Base-by-base conservation (phyloP, 305 asterid species). In the Fraxinus ornus region DNA sequence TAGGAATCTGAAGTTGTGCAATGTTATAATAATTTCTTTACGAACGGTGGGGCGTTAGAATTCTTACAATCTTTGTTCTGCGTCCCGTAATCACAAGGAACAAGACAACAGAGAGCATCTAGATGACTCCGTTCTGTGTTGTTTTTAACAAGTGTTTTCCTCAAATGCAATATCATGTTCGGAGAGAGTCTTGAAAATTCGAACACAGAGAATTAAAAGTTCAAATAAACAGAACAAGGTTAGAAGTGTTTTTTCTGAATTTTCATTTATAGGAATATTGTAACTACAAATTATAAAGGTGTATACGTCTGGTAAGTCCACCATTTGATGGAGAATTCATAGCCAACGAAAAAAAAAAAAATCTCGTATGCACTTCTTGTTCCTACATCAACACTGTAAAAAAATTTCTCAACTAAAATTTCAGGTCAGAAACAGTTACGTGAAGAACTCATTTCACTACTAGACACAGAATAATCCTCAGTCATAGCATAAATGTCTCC, bases 381-480 rank as follows among this genome's bases (percentile, higher is more conserved):
- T 55, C 26, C 66, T 5, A 55, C 24, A 55, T 55, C 9, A 55
- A n/a, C 66, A 5, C 10, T 2, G 66, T 55, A 55, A 55, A 55
- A 55, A 55, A 5, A 60, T 7, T 21, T 60, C 30, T 60, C 30
- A 21, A 7, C 70, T 60, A 60, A 60, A 21, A 60, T 60, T 22
- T 60, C 70, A 60, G 30, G 70, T 60, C 70, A 60, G 70, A 21
- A 60, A 60, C 70, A 21, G 28, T 60, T 21, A 19, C 2, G 86
- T 2, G 85, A 75, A 21, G 81, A 73, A 77, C 81, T 83, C 68
- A 44, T 47, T 44, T 88, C 91, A 74, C 82, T 85, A 79, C 90
- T 86, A 75, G 84, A 88, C 35, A 87, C 37, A 19, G 90, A 85
- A 82, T 91, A 93, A 36, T 86, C 90, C 19, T 83, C 88, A n/a